Percentiles rank a stretch among this genome's conserved stretches.
Conservation (phyloP, 495 filamentous ascomycete species). For the Xylaria sp. region DNA sequence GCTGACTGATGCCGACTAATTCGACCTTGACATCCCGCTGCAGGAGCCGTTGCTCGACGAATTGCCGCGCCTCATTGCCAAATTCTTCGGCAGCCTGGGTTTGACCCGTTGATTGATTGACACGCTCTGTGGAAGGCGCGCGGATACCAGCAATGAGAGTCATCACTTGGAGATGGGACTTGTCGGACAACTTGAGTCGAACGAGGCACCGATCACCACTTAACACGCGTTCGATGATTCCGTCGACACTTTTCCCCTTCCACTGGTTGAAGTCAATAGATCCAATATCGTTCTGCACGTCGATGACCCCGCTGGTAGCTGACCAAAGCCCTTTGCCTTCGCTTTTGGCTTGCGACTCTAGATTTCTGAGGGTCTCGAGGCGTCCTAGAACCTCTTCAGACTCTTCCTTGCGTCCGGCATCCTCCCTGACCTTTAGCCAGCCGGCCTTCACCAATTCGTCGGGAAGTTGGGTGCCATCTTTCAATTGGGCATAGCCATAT, state of each 20-base stretch:
- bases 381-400: slow-evolving; percentile 71
- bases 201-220: slow-evolving; percentile 88
- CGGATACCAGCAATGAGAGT: slow-evolving; percentile 89
- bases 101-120: slow-evolving; percentile 74
- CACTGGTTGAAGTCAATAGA: slow-evolving; percentile 74
- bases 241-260: slow-evolving; percentile 80
- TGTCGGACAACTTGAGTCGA: slow-evolving; percentile 76
- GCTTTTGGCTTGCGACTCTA: slow-evolving; percentile 82
- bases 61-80: slow-evolving; percentile 83
- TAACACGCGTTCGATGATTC: slow-evolving; percentile 81
- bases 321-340: slow-evolving; percentile 83
- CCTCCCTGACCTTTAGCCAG: slow-evolving; percentile 89
- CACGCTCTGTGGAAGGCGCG: slow-evolving; percentile 83
- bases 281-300: slow-evolving; percentile 78
- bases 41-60: slow-evolving; percentile 81
- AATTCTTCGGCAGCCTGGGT: slow-evolving; percentile 85
- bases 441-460: slow-evolving; percentile 84
- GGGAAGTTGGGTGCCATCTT: slow-evolving; percentile 75
- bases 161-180: slow-evolving; percentile 81
- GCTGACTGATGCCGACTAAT: slow-evolving; percentile 84
- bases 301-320: slow-evolving; percentile 63
- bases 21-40: slow-evolving; percentile 85
- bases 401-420: slow-evolving; percentile 87
- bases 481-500: slow-evolving; percentile 79
- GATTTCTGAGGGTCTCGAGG: slow-evolving; percentile 74